phyloP scores from a whole-genome alignment of 139 green algal species.

The Gonium pectorale region DNA sequence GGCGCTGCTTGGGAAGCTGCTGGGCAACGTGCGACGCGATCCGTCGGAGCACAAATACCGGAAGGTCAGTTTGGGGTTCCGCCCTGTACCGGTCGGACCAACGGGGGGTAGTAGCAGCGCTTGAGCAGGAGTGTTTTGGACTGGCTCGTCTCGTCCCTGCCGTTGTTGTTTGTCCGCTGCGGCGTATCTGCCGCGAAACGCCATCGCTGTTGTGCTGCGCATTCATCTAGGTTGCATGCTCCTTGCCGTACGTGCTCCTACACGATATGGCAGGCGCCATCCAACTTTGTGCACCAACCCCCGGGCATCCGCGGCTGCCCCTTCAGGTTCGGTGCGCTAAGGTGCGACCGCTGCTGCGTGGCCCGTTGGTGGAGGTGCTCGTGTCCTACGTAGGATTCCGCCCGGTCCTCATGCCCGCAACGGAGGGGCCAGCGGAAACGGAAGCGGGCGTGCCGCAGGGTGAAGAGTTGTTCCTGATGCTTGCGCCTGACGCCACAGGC shows the following conservation, averaged over 20 bases:
- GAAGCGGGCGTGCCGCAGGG: neutral
- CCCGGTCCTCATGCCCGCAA: neutral
- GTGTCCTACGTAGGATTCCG: conserved; percentile 18
- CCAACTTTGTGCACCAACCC: neutral
- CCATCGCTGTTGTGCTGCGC: too few species aligned
- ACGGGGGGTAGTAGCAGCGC: too few species aligned
- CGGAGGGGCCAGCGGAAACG: neutral
- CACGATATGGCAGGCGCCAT: too few species aligned
- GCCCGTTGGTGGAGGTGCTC: conserved; percentile 1
- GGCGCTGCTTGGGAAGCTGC: conserved; percentile 19
- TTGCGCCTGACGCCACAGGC: neutral
- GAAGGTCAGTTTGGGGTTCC: neutral
- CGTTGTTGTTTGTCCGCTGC: too few species aligned
- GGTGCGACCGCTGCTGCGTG: neutral
- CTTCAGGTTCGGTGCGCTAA: conserved; percentile 26
- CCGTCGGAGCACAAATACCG: conserved; percentile 16
- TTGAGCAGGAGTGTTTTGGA: too few species aligned
- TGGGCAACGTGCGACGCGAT: conserved; percentile 19
- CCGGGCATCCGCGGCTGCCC: too few species aligned
- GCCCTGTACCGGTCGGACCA: neutral
- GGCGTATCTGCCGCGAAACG: too few species aligned
- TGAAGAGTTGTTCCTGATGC: conserved; percentile 26
- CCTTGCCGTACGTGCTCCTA: too few species aligned
- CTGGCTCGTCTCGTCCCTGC: too few species aligned
- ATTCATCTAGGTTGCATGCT: too few species aligned